phyloP scores from a whole-genome alignment of 495 filamentous ascomycete species.

The Pseudoneurospora amorphoporcata region DNA sequence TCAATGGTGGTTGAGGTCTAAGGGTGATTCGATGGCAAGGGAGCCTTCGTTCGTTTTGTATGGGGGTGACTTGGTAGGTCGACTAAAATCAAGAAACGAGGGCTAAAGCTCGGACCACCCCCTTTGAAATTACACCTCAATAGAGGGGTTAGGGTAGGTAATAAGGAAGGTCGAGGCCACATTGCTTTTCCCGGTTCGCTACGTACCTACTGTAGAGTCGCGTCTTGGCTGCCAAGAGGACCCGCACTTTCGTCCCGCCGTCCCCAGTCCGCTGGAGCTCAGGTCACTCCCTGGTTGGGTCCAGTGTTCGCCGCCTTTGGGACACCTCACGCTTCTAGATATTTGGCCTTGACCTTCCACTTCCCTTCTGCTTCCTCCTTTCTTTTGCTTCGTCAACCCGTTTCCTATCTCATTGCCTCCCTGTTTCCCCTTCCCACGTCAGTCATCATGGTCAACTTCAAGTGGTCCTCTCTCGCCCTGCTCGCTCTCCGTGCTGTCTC shows the following conservation, averaged over 20 bases:
- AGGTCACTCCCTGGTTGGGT: constrained; percentile 6
- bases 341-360: neutral
- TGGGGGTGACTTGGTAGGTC: too few species aligned
- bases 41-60: too few species aligned
- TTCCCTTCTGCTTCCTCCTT: neutral
- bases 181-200: constrained; percentile 7
- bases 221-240: neutral
- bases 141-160: too few species aligned
- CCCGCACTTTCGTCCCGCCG: neutral
- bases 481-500: constrained; percentile 58
- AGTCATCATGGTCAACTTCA: constrained; percentile 60
- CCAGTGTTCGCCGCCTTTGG: neutral
- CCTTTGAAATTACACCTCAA: too few species aligned
- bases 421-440: constrained; percentile 10
- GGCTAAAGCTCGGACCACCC: too few species aligned
- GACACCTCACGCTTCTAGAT: neutral
- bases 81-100: too few species aligned
- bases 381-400: constrained; percentile 5
- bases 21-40: too few species aligned
- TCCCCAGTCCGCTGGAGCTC: neutral
- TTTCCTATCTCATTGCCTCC: constrained; percentile 10
- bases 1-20: too few species aligned
- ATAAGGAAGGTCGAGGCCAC: constrained; percentile 5
- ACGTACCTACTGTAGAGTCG: too few species aligned
- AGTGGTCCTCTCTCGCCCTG: constrained; percentile 59